These are phyloP conservation scores for Annulohypoxylon moriforme DNA, from an alignment of 495 filamentous ascomycete species.

Conservation along the genomic window DNA sequence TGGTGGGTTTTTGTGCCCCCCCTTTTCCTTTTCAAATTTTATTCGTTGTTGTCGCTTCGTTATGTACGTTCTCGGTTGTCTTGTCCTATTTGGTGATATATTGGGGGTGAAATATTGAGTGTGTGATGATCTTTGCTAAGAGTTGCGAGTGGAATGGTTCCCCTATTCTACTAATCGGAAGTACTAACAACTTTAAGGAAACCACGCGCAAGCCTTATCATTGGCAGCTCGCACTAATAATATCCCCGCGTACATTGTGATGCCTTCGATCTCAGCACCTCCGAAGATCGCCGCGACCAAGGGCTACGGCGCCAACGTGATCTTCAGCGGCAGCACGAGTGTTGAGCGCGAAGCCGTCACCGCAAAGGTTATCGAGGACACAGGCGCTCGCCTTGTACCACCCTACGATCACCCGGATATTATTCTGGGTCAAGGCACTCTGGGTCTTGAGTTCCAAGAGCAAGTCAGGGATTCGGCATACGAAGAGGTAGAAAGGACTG, in stretches of 20 bases:
- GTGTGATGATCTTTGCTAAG: too few relatives aligned
- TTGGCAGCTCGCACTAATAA: conserved; percentile 76
- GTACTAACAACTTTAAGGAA: conserved; percentile 65
- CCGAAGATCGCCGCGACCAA: conserved; percentile 87
- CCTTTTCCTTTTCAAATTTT: conserved; percentile 11
- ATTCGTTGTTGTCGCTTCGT: too few relatives aligned
- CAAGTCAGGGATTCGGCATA: conserved; percentile 65
- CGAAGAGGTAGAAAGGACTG: conserved; percentile 14
- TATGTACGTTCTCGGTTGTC: too few relatives aligned
- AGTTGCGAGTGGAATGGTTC: too few relatives aligned
- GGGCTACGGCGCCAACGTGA: conserved; percentile 78
- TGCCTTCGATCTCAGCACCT: conserved; percentile 84
- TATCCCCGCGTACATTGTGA: conserved; percentile 82
- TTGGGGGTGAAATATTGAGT: too few relatives aligned
- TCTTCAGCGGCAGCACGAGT: conserved; percentile 84
- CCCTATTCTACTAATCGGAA: not conserved
- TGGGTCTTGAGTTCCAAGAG: conserved; percentile 81
- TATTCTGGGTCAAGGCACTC: conserved; percentile 90
- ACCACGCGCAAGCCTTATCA: conserved; percentile 95
- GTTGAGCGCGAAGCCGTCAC: conserved; percentile 84
- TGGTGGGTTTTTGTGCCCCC: conserved; percentile 62
- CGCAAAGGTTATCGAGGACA: conserved; percentile 70
- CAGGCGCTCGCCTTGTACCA: conserved; percentile 80
- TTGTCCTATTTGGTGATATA: too few relatives aligned
- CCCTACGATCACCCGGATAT: conserved; percentile 94